These are phyloP conservation scores for Allium sativum DNA, from an alignment of 106 monocot species.

Conservation along the genomic window DNA sequence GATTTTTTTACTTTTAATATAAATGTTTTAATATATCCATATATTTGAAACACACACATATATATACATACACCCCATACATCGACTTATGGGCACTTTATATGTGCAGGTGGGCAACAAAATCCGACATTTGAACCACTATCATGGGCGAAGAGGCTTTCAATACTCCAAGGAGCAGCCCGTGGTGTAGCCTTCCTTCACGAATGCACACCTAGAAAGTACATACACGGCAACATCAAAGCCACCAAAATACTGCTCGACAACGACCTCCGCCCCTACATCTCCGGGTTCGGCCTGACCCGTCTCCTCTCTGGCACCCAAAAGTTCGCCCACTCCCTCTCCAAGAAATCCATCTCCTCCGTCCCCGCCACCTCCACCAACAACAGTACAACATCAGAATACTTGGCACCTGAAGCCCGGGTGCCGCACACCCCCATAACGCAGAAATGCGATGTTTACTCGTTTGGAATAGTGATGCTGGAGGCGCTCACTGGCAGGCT, in stretches of 20 bases:
- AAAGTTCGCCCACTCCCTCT: slow-evolving; percentile 23
- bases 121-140: slow-evolving; percentile 26
- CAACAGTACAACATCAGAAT: slow-evolving; percentile 1
- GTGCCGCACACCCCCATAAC: slow-evolving; percentile 21
- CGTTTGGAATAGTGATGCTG: slow-evolving; percentile 59
- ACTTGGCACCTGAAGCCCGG: slow-evolving; percentile 60
- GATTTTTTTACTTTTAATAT: no score
- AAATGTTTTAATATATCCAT: no score
- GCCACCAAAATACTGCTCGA: slow-evolving; percentile 80
- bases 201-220: slow-evolving; percentile 66
- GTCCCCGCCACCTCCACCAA: background rate
- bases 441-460: slow-evolving; percentile 78
- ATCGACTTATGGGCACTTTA: no score
- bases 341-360: background rate
- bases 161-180: slow-evolving; percentile 52
- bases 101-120: slow-evolving; percentile 13
- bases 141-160: slow-evolving; percentile 44
- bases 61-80: no score
- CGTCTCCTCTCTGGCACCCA: slow-evolving; percentile 41
- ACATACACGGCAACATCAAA: slow-evolving; percentile 63
- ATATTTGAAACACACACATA: no score
- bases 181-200: slow-evolving; percentile 69
- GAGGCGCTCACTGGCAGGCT: slow-evolving; percentile 63
- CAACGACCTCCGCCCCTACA: slow-evolving; percentile 47
- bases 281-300: slow-evolving; percentile 76